Conservation (phyloP, 371 early-diverging fungal species). For the Capillidium heterosporum region DNA sequence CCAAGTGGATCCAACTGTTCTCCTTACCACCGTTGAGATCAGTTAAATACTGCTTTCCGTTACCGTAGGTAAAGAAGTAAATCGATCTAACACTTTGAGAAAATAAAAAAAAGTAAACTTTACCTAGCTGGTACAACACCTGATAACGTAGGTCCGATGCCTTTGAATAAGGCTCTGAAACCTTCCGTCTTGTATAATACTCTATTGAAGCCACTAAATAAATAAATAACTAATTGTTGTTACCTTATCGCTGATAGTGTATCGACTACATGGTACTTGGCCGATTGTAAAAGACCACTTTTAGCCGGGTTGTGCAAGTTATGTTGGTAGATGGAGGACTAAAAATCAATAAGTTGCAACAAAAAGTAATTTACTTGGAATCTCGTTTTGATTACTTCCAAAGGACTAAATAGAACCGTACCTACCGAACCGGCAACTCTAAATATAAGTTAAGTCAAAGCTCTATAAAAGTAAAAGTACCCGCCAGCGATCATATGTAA, state of each 20-base stretch:
- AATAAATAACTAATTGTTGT: neutral
- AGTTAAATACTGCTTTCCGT: slow-evolving; percentile 60
- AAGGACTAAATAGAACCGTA: slow-evolving; percentile 65
- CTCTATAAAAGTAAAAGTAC: slow-evolving; percentile 13
- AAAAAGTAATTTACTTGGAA: slow-evolving; percentile 32
- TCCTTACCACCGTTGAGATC: slow-evolving; percentile 57
- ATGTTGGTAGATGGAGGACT: slow-evolving; percentile 11
- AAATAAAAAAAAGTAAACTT: slow-evolving; percentile 2
- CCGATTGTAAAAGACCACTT: neutral
- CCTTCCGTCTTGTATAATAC: slow-evolving; percentile 66
- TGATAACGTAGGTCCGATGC: slow-evolving; percentile 78
- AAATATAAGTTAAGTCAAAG: neutral
- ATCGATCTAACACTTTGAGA: slow-evolving; percentile 39
- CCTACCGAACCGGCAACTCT: slow-evolving; percentile 53
- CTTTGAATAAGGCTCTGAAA: slow-evolving; percentile 71
- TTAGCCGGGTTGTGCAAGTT: slow-evolving; percentile 12
- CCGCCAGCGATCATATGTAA: slow-evolving; percentile 65
- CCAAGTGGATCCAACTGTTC: slow-evolving; percentile 56
- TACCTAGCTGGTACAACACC: slow-evolving; percentile 87
- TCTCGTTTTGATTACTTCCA: slow-evolving; percentile 80
- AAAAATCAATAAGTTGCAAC: neutral
- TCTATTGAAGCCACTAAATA: slow-evolving; percentile 13
- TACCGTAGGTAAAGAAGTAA: slow-evolving; percentile 77
- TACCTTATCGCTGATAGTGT: slow-evolving; percentile 11
- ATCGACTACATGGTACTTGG: slow-evolving; percentile 20